Base-by-base conservation (phyloP, 2,329 filamentous ascomycete genomes). In the Neofusicoccum parvum region DNA sequence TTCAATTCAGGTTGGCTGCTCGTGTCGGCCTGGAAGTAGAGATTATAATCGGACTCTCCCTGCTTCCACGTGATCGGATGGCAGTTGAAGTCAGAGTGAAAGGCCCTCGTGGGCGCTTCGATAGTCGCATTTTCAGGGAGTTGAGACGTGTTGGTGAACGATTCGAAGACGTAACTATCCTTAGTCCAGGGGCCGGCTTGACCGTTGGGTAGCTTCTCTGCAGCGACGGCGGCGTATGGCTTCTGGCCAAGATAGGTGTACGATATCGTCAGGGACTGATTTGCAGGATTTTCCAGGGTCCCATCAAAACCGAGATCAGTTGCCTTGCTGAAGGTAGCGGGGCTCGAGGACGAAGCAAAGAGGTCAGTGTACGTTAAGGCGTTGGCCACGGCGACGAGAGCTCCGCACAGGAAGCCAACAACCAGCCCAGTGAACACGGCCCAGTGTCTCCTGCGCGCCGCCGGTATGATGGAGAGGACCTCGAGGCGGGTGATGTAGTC, bases 401-500 rank as follows among this genome's bases (percentile, higher is more conserved):
- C 53, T 6, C 53, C 63, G 20, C 53, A 65, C 14, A 65, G 15
- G 37, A 65, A 59, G 9, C 63, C 54, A 6, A 65, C 54, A n/a
- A 60, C 1, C 14, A 65, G 5, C 2, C 43, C 51, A 7, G 27
- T 15, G 7, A 51, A 41, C 9, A 65, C 63, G 45, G 53, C 43
- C 63, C 63, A 65, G 36, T 65, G 63, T 20, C 32, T 50, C 20
- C 53, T 59, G 17, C 63, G 63, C 3, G 53, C 45, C 6, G 63
- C 34, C 3, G 43, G 23, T 20, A 65, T 15, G 5, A 65, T 34
- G 10, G 43, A 34, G 15, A 65, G 36, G 7, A 32, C 45, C 23
- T 65, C 63, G 46, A 39, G 59, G 43, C 39, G 43, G 46, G 27
- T 65, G 41, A 60, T 49, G 46, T 65, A 65, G 23, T 65, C 63